A percentile compares a stretch with the other conserved stretches of the same genome.
phyloP scores from a whole-genome alignment of 805 yeast species.

The Starmerella potacharoeniae region DNA sequence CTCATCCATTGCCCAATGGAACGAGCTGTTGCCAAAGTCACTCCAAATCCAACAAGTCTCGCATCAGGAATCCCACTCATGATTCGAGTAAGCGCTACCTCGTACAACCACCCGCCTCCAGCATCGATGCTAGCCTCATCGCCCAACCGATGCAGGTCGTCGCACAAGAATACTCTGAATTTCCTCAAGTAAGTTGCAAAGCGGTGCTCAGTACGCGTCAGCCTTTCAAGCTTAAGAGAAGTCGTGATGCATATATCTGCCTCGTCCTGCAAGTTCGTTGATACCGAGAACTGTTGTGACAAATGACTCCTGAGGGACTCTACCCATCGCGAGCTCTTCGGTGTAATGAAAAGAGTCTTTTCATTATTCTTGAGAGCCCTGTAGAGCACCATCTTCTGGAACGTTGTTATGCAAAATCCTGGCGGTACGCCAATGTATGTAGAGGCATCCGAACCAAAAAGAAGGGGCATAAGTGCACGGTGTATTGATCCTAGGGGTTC shows the following conservation, averaged over 20 bases:
- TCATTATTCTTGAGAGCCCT: not conserved
- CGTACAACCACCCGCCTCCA: constrained; percentile 53
- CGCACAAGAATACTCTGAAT: constrained; percentile 59
- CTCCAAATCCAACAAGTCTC: constrained; percentile 59
- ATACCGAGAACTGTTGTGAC: not conserved
- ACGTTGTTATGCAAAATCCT: not conserved
- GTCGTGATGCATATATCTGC: not conserved
- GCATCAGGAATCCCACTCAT: constrained; percentile 16
- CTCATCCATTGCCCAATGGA: constrained; percentile 87
- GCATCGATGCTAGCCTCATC: constrained; percentile 33
- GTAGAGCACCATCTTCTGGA: not conserved
- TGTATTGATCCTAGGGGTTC: not conserved
- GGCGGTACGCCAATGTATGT: constrained; percentile 45
- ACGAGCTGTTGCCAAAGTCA: constrained; percentile 59
- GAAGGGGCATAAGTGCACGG: constrained; percentile 4
- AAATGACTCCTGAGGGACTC: not conserved
- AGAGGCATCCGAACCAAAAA: constrained; percentile 4
- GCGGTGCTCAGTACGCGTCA: not conserved
- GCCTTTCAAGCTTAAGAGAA: not conserved
- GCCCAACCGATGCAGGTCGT: constrained; percentile 61
- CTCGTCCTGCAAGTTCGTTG: not conserved
- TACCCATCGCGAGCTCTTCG: not conserved
- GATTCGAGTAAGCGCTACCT: constrained; percentile 52
- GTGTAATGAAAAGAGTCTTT: not conserved
- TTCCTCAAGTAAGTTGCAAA: constrained; percentile 36